Percentiles rank a stretch among this genome's conserved stretches.
These are phyloP conservation scores for Thelonectria discophora DNA, from an alignment of 2,329 filamentous ascomycete genomes.

Conservation along the genomic window DNA sequence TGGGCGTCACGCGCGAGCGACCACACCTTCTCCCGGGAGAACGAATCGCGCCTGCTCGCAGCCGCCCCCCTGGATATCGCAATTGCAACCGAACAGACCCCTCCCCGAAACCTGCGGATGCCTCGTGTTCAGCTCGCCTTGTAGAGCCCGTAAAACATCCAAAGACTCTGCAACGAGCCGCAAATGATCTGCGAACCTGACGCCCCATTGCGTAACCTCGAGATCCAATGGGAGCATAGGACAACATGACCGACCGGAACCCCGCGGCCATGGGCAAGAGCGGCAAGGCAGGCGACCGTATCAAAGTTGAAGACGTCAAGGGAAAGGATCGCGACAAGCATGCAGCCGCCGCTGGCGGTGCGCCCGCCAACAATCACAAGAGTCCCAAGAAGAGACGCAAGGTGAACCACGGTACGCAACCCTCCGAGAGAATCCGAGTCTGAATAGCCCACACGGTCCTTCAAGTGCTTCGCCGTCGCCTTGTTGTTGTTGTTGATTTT, in stretches of 20 bases:
- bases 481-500: not conserved
- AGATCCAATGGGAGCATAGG: constrained; percentile 47
- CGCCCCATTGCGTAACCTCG: constrained; percentile 45
- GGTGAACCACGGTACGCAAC: constrained; percentile 82
- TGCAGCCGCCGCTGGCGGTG: constrained; percentile 32
- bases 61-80: constrained; percentile 12
- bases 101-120: constrained; percentile 34
- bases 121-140: constrained; percentile 35
- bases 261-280: constrained; percentile 46
- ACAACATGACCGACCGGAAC: constrained; percentile 48
- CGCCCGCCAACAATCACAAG: constrained; percentile 49
- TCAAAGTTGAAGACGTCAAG: constrained; percentile 42
- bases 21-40: constrained; percentile 6
- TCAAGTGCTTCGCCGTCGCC: not conserved
- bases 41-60: constrained; percentile 26
- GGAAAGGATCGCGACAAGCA: constrained; percentile 44
- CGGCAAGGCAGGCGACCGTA: constrained; percentile 39
- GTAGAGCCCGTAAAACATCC: constrained; percentile 37
- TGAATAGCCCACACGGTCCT: not conserved
- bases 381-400: constrained; percentile 87
- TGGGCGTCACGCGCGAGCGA: constrained; percentile 26
- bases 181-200: constrained; percentile 45
- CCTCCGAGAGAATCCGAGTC: constrained; percentile 1
- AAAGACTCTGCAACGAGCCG: constrained; percentile 43
- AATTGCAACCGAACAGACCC: constrained; percentile 29